phyloP scores from a whole-genome alignment of 805 yeast species.

The Candida vartiovaarae region DNA sequence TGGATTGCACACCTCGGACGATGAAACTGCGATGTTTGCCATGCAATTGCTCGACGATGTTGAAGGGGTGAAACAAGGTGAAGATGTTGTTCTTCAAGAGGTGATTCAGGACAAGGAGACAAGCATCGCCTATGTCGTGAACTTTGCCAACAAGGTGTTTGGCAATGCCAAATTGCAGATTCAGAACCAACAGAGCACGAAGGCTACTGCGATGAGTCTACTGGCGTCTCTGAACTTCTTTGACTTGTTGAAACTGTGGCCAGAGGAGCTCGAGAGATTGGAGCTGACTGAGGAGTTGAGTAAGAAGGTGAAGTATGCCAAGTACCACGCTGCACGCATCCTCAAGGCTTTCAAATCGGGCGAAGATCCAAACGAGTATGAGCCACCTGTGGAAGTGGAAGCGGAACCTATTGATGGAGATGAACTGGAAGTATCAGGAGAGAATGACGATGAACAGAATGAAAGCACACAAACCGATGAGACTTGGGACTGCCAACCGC shows the following conservation, averaged over 20 bases:
- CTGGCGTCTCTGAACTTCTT: slow-evolving; percentile 49
- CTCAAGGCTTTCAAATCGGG: slow-evolving; percentile 41
- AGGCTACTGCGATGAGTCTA: slow-evolving; percentile 43
- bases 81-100: slow-evolving; percentile 31
- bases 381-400: slow-evolving; percentile 24
- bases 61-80: slow-evolving; percentile 44
- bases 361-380: slow-evolving; percentile 51
- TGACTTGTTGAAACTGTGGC: slow-evolving; percentile 43
- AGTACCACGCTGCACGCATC: slow-evolving; percentile 55
- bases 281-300: slow-evolving; percentile 26
- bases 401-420: background rate
- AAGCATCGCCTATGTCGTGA: slow-evolving; percentile 46
- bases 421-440: background rate
- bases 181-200: slow-evolving; percentile 34
- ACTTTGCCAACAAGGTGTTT: slow-evolving; percentile 54
- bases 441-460: background rate
- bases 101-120: slow-evolving; percentile 54
- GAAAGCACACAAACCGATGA: slow-evolving; percentile 11
- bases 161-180: slow-evolving; percentile 44
- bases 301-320: slow-evolving; percentile 49
- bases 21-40: slow-evolving; percentile 54
- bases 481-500: slow-evolving; percentile 12
- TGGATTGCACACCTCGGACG: slow-evolving; percentile 49
- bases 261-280: slow-evolving; percentile 24
- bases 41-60: slow-evolving; percentile 59